A percentile compares a stretch with the other conserved stretches of the same genome.
phyloP scores from a whole-genome alignment of 1,139 yeast genomes.

The Scheffersomyces titani region DNA sequence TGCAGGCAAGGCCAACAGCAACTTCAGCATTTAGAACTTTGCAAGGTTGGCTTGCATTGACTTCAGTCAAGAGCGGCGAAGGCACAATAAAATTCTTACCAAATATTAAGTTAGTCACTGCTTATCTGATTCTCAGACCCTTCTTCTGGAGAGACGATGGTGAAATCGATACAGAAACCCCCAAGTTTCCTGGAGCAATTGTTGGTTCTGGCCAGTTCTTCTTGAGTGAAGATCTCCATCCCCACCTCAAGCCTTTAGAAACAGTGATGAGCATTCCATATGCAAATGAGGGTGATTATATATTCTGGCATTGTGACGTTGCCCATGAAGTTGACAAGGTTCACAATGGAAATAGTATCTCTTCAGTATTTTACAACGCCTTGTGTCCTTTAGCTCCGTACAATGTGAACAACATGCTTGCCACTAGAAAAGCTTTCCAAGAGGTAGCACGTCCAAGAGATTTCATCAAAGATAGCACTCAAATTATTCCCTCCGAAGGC shows the following conservation, averaged over 20 bases:
- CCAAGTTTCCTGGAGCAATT: conserved; percentile 25
- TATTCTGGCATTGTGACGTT: conserved; percentile 52
- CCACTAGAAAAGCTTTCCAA: too few species aligned
- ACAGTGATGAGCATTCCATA: conserved; percentile 32
- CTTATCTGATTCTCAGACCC: conserved; percentile 46
- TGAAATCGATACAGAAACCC: conserved; percentile 20
- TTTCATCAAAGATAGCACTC: too few species aligned
- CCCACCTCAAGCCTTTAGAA: conserved; percentile 25
- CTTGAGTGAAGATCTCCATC: conserved; percentile 18
- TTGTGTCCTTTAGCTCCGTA: too few species aligned
- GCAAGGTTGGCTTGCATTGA: conserved; percentile 51
- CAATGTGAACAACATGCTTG: too few species aligned
- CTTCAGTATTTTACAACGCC: conserved; percentile 31
- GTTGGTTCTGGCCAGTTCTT: conserved; percentile 32
- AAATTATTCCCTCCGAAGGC: too few species aligned
- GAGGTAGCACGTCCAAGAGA: too few species aligned
- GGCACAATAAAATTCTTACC: conserved; percentile 48
- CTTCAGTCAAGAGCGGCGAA: conserved; percentile 37
- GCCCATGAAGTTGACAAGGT: conserved; percentile 47
- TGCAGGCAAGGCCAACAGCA: conserved; percentile 25
- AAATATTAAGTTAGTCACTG: conserved; percentile 32
- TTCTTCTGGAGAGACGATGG: conserved; percentile 37
- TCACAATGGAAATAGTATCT: conserved; percentile 38
- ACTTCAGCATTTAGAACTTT: conserved; percentile 46
- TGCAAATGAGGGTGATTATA: conserved; percentile 42